Evolutionary conservation across 75 land plant species (phyloP), one percentile per base, ranked within the genome.

Genomic region (Cupressus sempervirens): DNA sequence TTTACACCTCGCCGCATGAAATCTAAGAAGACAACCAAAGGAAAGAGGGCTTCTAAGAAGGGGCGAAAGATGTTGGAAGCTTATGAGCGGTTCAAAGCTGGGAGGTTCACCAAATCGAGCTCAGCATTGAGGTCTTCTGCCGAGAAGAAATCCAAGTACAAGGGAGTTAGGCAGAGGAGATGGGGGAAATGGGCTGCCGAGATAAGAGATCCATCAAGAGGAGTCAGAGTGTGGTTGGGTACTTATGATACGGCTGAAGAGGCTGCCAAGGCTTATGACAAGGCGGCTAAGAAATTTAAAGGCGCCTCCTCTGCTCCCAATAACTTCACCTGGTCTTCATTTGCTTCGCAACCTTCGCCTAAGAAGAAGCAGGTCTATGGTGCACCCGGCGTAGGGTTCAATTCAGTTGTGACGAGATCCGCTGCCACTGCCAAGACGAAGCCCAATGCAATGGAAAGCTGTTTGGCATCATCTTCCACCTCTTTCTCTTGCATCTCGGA

Each of bases 131-230:
- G 32, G 56, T 50, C 62, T 53, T 32, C 26, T 15, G 62, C 62
- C 0, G 26, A 35, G 46, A 79, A 79, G 81, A 79, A 50, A 3
- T 82, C 20, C 54, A 85, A 58, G n/a, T 85, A 77, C 35, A 81
- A 85, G 54, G 91, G 91, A 40, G 91, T 90, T 20, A 75, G 91
- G 29, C 90, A 89, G 79, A 86, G 91, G 26, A 87, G 91, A 48
- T 90, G 91, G 91, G 91, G 91, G 11, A 86, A 91, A 23, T 90
- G 89, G 87, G 91, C 88, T 40, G 91, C 91, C 16, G 91, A 90
- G 74, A 90, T 90, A 75, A 87, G 91, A 35, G 89, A 91, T 32
- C 91, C 91, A 11, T 87, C 84, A n/a, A 84, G 80, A 85, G 91
- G 91, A 14, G 86, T 86, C 50, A 84, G 91, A 12, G 40, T 89